phyloP scores from a whole-genome alignment of 768 basidiomycete species.

The Lactarius psammicola region DNA sequence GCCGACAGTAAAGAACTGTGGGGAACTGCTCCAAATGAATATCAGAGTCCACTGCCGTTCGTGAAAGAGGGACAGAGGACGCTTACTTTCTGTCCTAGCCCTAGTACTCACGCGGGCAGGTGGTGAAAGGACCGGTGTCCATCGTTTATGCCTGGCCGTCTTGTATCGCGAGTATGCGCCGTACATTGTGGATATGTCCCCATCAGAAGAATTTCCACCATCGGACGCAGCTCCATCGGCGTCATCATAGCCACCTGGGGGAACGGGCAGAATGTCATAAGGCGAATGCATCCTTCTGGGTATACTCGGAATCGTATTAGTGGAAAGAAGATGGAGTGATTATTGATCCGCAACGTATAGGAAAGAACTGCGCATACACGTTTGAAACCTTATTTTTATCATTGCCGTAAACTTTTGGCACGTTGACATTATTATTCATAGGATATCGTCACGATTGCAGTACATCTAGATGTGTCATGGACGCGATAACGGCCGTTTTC shows the following conservation, averaged over 20 bases:
- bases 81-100: background rate
- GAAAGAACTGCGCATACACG: too few species aligned
- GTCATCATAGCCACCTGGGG: background rate
- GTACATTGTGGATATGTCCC: background rate
- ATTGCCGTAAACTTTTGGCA: too few species aligned
- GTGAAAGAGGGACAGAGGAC: background rate
- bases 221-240: background rate
- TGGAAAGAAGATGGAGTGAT: too few species aligned
- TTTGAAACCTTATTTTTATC: too few species aligned
- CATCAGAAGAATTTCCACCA: constrained; percentile 1
- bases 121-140: too few species aligned
- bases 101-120: background rate
- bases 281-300: too few species aligned
- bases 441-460: too few species aligned
- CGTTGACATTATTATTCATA: too few species aligned
- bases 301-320: too few species aligned
- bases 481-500: too few species aligned
- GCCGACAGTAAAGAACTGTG: background rate
- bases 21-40: background rate
- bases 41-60: background rate
- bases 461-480: too few species aligned
- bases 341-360: too few species aligned
- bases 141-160: background rate
- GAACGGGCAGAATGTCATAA: background rate
- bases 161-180: background rate